Evolutionary conservation across 768 basidiomycete genomes (phyloP).

Genomic region (Naganishia antarctica): DNA sequence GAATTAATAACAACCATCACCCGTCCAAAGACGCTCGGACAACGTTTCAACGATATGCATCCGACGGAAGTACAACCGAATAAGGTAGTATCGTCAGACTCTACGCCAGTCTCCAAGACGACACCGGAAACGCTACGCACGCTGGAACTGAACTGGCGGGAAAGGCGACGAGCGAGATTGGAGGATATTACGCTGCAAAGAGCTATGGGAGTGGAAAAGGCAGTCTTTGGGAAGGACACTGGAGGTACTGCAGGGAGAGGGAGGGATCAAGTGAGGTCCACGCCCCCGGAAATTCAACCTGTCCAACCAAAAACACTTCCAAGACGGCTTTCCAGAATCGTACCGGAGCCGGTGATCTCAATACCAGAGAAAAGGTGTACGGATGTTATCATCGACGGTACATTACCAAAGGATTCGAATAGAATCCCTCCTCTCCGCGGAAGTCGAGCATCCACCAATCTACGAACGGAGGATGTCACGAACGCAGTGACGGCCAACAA

Average conservation of each 20-base stretch:
- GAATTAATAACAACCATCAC: neutral
- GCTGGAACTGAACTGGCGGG: constrained; percentile 19
- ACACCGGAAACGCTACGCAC: constrained; percentile 18
- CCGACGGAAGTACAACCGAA: neutral
- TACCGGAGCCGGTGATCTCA: too few relatives aligned
- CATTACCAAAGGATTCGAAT: too few relatives aligned
- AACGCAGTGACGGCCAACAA: neutral
- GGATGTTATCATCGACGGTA: too few relatives aligned
- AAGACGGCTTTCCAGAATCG: too few relatives aligned
- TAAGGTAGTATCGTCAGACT: neutral
- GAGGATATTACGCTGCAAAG: constrained; percentile 19
- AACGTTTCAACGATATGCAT: neutral
- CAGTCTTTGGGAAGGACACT: too few relatives aligned
- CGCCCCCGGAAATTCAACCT: too few relatives aligned
- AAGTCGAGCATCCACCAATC: too few relatives aligned
- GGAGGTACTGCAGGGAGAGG: too few relatives aligned
- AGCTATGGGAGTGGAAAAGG: neutral
- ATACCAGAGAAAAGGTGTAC: too few relatives aligned
- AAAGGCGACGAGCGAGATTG: constrained; percentile 11
- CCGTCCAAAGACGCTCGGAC: neutral
- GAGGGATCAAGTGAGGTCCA: neutral
- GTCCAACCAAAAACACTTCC: too few relatives aligned
- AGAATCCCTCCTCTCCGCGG: too few relatives aligned
- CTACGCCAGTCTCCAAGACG: neutral
- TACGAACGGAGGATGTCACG: neutral